Evolutionary conservation across 805 yeast species (phyloP), one percentile per base, ranked within the genome.

Genomic region (Candida coquimbonensis): DNA sequence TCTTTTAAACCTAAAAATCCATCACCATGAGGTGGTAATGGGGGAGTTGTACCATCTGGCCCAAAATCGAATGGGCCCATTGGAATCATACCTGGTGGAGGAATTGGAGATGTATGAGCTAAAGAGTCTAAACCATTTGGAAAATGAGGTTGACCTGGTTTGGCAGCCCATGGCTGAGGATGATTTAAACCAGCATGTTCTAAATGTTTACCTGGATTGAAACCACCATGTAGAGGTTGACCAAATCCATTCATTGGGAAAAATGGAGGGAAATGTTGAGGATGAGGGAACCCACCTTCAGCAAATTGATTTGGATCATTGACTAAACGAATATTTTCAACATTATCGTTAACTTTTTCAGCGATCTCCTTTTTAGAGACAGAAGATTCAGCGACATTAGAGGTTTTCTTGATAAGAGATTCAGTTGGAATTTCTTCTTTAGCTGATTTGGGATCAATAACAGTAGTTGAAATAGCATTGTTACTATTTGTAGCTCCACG

Each of bases 371-470:
- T 25, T 31, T 39, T 13, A 16, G 26, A 17, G 8, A n/a, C 41
- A 16, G 34, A 3, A 3, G 9, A 9, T 7, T 32, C 34, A 14
- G 9, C n/a, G 1, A n/a, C n/a, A 6, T 16, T 26, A 12, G 16
- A 11, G 25, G 35, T 9, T 11, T 31, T 21, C 8, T 24, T 33
- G 8, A 35, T 5, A n/a, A 9, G 24, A 14, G 25, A 9, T 14
- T 31, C 38, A 42, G 37, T 14, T 13, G 65, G 64, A 13, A 60
- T 62, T 29, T 60, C 60, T n/a, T 66, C 62, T 26, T 58, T 58
- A 12, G 63, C 65, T 14, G 64, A 62, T 24, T 62, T 57, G 38
- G 37, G 27, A 12, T 39, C 43, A 26, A 36, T 45, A 17, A 42
- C 29, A 19, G 45, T 32, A 17, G 41, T 40, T 32, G 43, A 52